Conservation (phyloP, 176 grass and related monocot species). For the Pontederia paniculata region DNA sequence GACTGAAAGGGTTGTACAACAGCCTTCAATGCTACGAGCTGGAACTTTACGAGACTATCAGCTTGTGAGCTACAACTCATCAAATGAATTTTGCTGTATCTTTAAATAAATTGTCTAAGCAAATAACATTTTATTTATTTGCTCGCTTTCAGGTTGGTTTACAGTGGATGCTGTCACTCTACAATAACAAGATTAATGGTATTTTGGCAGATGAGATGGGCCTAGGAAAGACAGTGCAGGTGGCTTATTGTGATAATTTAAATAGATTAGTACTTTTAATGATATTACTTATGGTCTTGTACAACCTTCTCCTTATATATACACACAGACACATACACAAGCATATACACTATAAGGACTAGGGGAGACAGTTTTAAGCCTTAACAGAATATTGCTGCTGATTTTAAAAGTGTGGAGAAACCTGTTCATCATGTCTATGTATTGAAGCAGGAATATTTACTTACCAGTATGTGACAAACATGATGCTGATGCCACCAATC, state of each 20-base stretch:
- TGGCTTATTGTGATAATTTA: constrained; percentile 18
- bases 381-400: too few species aligned
- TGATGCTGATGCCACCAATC: background rate
- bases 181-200: constrained; percentile 98
- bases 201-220: constrained; percentile 99
- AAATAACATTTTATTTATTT: constrained; percentile 19
- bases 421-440: too few species aligned
- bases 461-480: too few species aligned
- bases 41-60: constrained; percentile 99
- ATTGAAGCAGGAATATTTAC: too few species aligned
- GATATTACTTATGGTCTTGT: background rate
- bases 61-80: constrained; percentile 36
- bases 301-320: too few species aligned
- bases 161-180: constrained; percentile 99
- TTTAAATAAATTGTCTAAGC: background rate
- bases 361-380: too few species aligned
- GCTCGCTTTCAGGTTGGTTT: constrained; percentile 66
- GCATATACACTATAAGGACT: too few species aligned
- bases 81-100: constrained; percentile 4
- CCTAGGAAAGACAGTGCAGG: constrained; percentile 97
- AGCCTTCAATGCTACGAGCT: constrained; percentile 72
- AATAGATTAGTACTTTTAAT: background rate
- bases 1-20: constrained; percentile 76
- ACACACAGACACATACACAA: too few species aligned
- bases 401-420: too few species aligned